Evolutionary conservation across 2,329 filamentous ascomycete genomes (phyloP), one percentile per base, ranked within the genome.

Genomic region (Hansfordia pulvinata): DNA sequence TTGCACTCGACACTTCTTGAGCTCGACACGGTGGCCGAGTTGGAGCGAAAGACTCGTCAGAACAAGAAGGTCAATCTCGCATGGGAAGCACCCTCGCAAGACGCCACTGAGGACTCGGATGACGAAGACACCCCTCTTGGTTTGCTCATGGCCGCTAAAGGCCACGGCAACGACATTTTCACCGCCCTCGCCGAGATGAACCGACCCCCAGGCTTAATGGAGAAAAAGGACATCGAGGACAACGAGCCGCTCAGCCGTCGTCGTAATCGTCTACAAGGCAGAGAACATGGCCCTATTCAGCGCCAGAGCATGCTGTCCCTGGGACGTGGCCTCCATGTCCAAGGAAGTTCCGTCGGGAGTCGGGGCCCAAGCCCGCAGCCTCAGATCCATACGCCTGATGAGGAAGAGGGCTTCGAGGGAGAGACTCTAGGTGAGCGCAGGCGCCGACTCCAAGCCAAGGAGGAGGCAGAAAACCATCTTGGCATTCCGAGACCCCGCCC

Each of bases 1-100:
- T 76, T 93, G 65, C 83, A 90, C 36, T 82, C 82, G 10, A 98
- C 90, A 0, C 63, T 98, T 4, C 62, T 98, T 2, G 75, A 98
- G 46, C 68, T 96, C 38, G 88, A 98, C 44, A 80, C 84, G 1
- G 83, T 94, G 16, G 82, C 83, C 13, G 81, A 94, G 50, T 68
- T 85, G 14, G 81, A 93, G 47, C 76, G 76, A 39, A 74, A 76
- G 36, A 66, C 78, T 16, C 72, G 88, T 19, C 69, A 77, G 41
- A 67, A 69, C 30, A 81, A 80, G 43, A 80, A 76, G 31, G 73
- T 93, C 18, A 83, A 83, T 31, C 63, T 98, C 18, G 90, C 88
- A 2, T 98, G 90, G 90, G 86, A 96, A 51, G 60, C 41, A 12
- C 43, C 45, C 8, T 36, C 31, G 27, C 11, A 31, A 20, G 36